phyloP scores from a whole-genome alignment of 2,329 filamentous ascomycete species.

The Reticulascus tulasneorum region DNA sequence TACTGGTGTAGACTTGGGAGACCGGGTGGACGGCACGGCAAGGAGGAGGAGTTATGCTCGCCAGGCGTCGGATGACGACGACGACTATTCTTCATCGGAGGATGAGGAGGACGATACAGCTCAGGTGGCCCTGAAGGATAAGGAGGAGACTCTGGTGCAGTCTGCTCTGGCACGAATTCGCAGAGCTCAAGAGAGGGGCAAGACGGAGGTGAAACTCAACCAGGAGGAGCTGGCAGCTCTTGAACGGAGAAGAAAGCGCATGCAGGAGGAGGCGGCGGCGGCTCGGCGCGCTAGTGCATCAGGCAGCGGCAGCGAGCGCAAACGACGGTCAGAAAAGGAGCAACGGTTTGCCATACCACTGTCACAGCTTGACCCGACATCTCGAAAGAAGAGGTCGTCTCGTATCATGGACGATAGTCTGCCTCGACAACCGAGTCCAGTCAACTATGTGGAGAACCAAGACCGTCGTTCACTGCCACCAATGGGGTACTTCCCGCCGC shows the following conservation, averaged over 20 bases:
- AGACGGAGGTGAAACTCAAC: slow-evolving; percentile 74
- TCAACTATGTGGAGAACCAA: slow-evolving; percentile 30
- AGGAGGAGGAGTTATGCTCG: slow-evolving; percentile 32
- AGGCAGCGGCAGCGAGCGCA: slow-evolving; percentile 28
- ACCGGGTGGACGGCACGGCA: slow-evolving; percentile 30
- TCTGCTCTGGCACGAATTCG: slow-evolving; percentile 77
- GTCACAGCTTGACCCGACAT: slow-evolving; percentile 43
- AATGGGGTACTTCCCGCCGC: slow-evolving; percentile 49
- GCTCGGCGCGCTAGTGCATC: slow-evolving; percentile 10
- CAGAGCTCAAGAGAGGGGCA: slow-evolving; percentile 71
- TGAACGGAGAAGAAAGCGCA: slow-evolving; percentile 61
- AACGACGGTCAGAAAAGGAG: slow-evolving; percentile 36
- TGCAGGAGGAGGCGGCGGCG: slow-evolving; percentile 43
- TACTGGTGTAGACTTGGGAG: slow-evolving; percentile 55
- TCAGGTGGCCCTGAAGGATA: slow-evolving; percentile 55
- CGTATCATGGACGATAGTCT: slow-evolving; percentile 29
- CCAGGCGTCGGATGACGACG: slow-evolving; percentile 33
- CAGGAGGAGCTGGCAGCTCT: slow-evolving; percentile 77
- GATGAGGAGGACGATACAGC: slow-evolving; percentile 45
- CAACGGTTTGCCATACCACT: slow-evolving; percentile 51
- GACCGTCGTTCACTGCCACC: slow-evolving; percentile 37
- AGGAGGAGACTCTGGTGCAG: slow-evolving; percentile 73
- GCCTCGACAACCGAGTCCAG: slow-evolving; percentile 34
- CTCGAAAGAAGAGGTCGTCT: slow-evolving; percentile 30
- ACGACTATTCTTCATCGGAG: slow-evolving; percentile 37